phyloP scores from a whole-genome alignment of 2,329 filamentous ascomycete species.

The Beauveria brongniartii region DNA sequence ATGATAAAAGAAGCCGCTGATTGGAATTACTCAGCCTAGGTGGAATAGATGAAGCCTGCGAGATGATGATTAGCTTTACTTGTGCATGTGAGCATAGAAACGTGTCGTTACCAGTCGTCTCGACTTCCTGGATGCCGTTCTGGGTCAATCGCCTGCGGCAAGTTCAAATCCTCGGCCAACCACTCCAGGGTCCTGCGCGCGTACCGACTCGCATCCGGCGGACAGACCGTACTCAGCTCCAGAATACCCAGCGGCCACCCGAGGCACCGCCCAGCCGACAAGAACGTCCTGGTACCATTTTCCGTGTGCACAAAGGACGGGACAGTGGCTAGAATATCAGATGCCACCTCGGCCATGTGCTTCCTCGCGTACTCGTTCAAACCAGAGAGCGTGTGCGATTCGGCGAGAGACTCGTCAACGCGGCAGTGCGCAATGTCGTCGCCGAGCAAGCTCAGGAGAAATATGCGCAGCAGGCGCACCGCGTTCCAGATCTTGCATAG shows the following conservation, averaged over 20 bases:
- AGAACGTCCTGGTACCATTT: conserved; percentile 12
- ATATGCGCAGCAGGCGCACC: conserved; percentile 18
- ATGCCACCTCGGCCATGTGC: conserved; percentile 15
- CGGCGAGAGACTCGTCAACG: conserved; percentile 3
- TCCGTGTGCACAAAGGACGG: conserved; percentile 14
- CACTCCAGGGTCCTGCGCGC: conserved; percentile 15
- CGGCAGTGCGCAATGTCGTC: conserved; percentile 3
- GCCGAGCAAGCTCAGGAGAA: conserved; percentile 15
- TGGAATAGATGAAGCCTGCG: conserved; percentile 11
- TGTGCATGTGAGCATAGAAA: neutral
- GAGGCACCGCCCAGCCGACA: conserved; percentile 16
- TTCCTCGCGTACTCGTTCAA: conserved; percentile 8
- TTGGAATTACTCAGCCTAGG: neutral
- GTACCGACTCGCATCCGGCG: conserved; percentile 9
- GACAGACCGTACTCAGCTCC: conserved; percentile 10
- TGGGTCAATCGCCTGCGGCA: conserved; percentile 15
- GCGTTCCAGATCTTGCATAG: conserved; percentile 20
- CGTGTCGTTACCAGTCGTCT: conserved; percentile 12
- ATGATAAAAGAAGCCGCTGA: neutral
- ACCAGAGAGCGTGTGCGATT: neutral
- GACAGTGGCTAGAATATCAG: conserved; percentile 17
- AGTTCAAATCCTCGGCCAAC: conserved; percentile 16
- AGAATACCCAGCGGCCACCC: conserved; percentile 19
- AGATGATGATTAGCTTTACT: neutral
- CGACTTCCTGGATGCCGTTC: conserved; percentile 1